Evolutionary conservation across 2,329 filamentous ascomycete species (phyloP), one percentile per base, ranked within the genome.

Genomic region (Aspergillus sp.): DNA sequence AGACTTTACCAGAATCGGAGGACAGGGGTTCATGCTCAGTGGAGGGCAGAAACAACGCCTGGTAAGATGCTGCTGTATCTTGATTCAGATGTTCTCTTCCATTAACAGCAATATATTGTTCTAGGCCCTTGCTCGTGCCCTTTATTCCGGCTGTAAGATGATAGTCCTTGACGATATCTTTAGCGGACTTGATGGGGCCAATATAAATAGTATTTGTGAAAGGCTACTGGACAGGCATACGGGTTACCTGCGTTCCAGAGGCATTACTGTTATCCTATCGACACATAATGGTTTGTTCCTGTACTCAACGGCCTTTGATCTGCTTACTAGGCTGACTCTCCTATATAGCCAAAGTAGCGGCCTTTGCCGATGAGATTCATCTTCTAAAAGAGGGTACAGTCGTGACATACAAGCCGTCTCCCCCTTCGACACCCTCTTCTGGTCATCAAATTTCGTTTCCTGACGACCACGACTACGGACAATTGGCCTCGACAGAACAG

Each of bases 11-110:
- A 13, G 23, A 17, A 25, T 51, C 2, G 48, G 48, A 3, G 48
- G 48, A 3, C 48, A 51, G 5, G 48, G 48, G 2, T 27, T 10
- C 17, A 25, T 25, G 2, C 48, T 51, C 13, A 51, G 48, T 19
- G 48, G 48, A 8, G 48, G 48, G 5, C 48, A 51, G 25, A 51
- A 51, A 21, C 48, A 51, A 51, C 48, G 48, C n/a, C 21, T 51
- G 7, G 48, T 51, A 25, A 36, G 48, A 19, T 51, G 6, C 38
- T 41, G 19, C 44, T 48, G 7, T 48, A 23, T 48, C 6, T 7
- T 10, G 8, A 25, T 30, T 32, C 11, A 32, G 10, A 3, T 32
- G 30, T 32, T 32, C 3, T 11, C 11, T 11, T 32, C 23, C 30
- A 11, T 4, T 32, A 32, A 32, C 10, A 32, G 4, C 3, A 32